Percentiles rank a stretch among this genome's conserved stretches.
Evolutionary conservation across 2,329 filamentous ascomycete genomes (phyloP).

Genomic region (Phialophora chinensis): DNA sequence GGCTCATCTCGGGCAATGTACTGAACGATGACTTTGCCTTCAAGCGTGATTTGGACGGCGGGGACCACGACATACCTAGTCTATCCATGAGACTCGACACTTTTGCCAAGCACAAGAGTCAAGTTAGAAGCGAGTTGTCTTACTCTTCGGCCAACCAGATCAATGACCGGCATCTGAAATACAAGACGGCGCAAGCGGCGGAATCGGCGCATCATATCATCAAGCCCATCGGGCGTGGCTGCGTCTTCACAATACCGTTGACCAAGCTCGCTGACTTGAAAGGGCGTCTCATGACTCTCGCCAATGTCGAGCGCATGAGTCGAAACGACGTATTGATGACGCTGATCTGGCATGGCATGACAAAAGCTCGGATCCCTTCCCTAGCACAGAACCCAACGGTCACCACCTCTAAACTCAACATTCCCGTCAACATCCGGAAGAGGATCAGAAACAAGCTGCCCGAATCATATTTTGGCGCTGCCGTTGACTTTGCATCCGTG

Average conservation of each 20-base stretch:
- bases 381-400: constrained; percentile 41
- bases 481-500: constrained; percentile 47
- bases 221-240: constrained; percentile 35
- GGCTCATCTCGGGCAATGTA: constrained; percentile 35
- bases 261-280: constrained; percentile 26
- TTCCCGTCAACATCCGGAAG: constrained; percentile 48
- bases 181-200: constrained; percentile 20
- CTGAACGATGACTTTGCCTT: constrained; percentile 35
- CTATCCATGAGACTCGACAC: constrained; percentile 33
- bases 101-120: constrained; percentile 34
- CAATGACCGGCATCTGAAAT: constrained; percentile 32
- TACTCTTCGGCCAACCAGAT: constrained; percentile 32
- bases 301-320: constrained; percentile 24
- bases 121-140: constrained; percentile 35
- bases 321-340: constrained; percentile 40
- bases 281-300: constrained; percentile 14
- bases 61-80: constrained; percentile 18
- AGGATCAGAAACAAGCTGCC: constrained; percentile 47
- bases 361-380: constrained; percentile 43
- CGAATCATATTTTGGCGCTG: constrained; percentile 48
- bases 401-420: constrained; percentile 46
- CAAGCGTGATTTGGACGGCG: constrained; percentile 27
- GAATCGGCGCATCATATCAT: background rate
- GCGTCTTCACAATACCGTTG: constrained; percentile 34
- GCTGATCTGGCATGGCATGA: constrained; percentile 46